Percentiles rank a stretch among this genome's conserved stretches.
Evolutionary conservation across 169 alveolate genomes (phyloP).

Genomic region (Babesia bovis): DNA sequence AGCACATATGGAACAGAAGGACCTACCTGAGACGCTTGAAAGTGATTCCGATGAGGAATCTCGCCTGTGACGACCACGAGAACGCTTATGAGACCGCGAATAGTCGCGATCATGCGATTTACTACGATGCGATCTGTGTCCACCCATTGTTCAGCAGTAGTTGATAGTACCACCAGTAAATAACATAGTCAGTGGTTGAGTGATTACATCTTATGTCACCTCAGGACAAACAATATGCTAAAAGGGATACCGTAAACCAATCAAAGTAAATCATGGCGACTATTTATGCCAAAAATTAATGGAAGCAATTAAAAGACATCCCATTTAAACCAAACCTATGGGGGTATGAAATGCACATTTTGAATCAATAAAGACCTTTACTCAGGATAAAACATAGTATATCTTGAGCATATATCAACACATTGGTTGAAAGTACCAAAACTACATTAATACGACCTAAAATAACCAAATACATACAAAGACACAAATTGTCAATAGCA

Average conservation of each 20-base stretch:
- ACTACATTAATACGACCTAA: too few relatives aligned
- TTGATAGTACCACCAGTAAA: background rate
- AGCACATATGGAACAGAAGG: too few relatives aligned
- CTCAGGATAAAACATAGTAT: background rate
- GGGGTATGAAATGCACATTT: conserved; percentile 6
- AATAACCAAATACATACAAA: too few relatives aligned
- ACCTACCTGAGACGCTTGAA: background rate
- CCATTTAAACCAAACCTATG: background rate
- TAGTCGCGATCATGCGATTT: conserved; percentile 4
- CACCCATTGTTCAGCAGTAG: background rate
- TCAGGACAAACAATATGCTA: too few relatives aligned
- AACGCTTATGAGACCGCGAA: background rate
- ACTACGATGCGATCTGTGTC: background rate
- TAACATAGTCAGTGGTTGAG: background rate
- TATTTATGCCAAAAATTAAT: background rate
- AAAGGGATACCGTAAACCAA: too few relatives aligned
- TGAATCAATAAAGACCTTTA: background rate
- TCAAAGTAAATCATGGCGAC: background rate
- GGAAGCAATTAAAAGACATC: background rate
- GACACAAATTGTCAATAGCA: too few relatives aligned
- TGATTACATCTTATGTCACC: too few relatives aligned
- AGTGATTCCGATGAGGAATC: background rate
- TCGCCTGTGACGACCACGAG: background rate
- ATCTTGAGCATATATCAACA: background rate
- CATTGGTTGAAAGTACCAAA: too few relatives aligned